Evolutionary conservation across 805 yeast species (phyloP), one percentile per base, ranked within the genome.

Genomic region (Danielia reshetovae): DNA sequence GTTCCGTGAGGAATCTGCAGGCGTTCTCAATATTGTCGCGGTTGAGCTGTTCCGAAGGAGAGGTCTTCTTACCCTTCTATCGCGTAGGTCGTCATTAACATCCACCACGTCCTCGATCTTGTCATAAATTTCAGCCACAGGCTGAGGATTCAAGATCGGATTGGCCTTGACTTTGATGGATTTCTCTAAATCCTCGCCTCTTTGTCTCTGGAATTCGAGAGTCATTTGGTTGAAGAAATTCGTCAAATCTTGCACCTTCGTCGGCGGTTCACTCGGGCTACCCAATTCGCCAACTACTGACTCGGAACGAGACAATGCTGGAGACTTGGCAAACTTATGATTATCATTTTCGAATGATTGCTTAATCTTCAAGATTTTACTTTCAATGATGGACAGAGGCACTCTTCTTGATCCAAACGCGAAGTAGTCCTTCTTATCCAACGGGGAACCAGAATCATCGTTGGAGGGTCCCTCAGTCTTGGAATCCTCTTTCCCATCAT

Each of bases 121-220:
- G 46, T 86, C 80, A 54, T 84, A 93, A 17, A 93, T 83, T 48
- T 89, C 96, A 15, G 89, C 97, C 36, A 86, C 82, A 0, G 98
- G 97, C 39, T 75, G 80, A 1, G 93, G 79, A 2, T 79, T 74
- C 16, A 79, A 77, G 32, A 86, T 75, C 5, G 93, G 88, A 10
- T 70, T 64, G 0, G 90, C 86, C 40, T 79, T 69, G 53, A 78
- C 77, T 47, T 81, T 74, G 46, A 78, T 71, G 27, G 85, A 53
- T 37, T 72, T 65, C 29, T 56, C 54, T 11, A 46, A 39, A 39
- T 87, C 72, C 52, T 90, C 96, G 44, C 86, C 95, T 51, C 97
- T 76, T 51, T 89, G 95, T 45, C 78, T 70, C 52, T 85, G 94
- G 54, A 90, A 89, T 54, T 93, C 97, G 43, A 85, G 77, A 49